Percentiles rank a stretch among this genome's conserved stretches.
These are phyloP conservation scores for Mallotus japonicus DNA, from an alignment of 441 rosid genomes.

Conservation along the genomic window DNA sequence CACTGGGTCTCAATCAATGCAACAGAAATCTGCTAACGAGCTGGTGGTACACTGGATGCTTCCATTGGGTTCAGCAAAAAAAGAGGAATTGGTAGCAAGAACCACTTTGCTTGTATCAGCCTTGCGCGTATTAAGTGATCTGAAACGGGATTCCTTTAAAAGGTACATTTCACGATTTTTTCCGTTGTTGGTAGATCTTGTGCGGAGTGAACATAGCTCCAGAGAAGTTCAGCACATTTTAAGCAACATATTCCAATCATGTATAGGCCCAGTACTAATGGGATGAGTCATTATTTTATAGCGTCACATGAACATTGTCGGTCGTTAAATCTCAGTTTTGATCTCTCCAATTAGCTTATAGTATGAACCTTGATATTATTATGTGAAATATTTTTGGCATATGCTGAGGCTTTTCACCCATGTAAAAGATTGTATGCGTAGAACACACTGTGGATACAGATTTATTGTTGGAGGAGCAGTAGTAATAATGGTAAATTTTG, in stretches of 20 bases:
- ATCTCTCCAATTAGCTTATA: conserved; percentile 3
- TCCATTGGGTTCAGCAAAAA: conserved; percentile 64
- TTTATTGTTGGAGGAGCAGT: conserved; percentile 5
- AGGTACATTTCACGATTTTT: conserved; percentile 53
- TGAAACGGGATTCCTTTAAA: conserved; percentile 56
- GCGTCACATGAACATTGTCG: conserved; percentile 7
- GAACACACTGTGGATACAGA: conserved; percentile 11
- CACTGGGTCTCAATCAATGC: conserved; percentile 24
- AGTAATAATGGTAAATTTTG: conserved; percentile 7
- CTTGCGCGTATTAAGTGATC: conserved; percentile 47
- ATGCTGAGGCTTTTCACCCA: background rate
- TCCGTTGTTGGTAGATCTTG: conserved; percentile 81
- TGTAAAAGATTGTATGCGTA: background rate
- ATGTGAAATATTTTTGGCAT: background rate
- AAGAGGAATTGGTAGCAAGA: conserved; percentile 83
- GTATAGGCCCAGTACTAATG: conserved; percentile 70
- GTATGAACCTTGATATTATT: background rate
- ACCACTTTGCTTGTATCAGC: conserved; percentile 67
- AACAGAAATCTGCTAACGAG: conserved; percentile 29
- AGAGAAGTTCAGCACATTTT: conserved; percentile 68
- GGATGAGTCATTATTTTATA: conserved; percentile 27
- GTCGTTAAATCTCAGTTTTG: conserved; percentile 29
- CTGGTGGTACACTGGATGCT: conserved; percentile 56
- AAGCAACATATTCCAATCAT: conserved; percentile 62
- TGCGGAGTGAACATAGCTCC: conserved; percentile 81